Base-by-base conservation (phyloP, 2,329 filamentous ascomycete genomes). In the Daldinia sp. region DNA sequence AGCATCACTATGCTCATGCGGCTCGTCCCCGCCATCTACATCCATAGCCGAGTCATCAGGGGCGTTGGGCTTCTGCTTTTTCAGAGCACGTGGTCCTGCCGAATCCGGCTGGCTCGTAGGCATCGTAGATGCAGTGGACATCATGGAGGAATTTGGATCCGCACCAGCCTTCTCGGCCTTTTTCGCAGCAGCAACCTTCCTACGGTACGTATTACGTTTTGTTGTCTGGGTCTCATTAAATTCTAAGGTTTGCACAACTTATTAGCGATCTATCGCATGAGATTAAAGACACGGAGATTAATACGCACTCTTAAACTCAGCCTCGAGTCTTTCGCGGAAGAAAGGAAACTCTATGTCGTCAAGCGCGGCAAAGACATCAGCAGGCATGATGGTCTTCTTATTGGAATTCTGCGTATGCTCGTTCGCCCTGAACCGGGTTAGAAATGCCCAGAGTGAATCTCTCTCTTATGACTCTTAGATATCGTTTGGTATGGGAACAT, bases 311-410 rank as follows among this genome's bases (percentile, higher is more conserved):
- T 86, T 85, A 74, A 93, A 89, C 76, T 94, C 92, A 4, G 87
- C 89, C 76, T 94, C 89, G 29, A 94, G 80, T 30, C 87, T 82
- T 58, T 81, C 81, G 11, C 86, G 85, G 58, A 92, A 80, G 74
- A 94, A 93, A n/a, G 82, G 83, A 49, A 92, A 92, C 75, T 94
- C 92, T 47, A 89, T 85, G 34, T 92, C 89, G n/a, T 90, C 87
- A 47, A 95, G 82, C 0, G 91, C 91, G 50, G 88, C 87, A 72
- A 94, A 88, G 37, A 95, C 90, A 73, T 94, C 91, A 37, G 84
- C 83, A 0, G 91, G 90, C 71, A 87, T 84, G 70, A 95, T 90
- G 0, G 91, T 94, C 80, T 94, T 94, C 75, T 93, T 91, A 74
- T 85, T 85, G n/a, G 84, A 83, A 49, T 79, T 79, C 53, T 83